phyloP scores from a whole-genome alignment of 768 basidiomycete species.

The Strobilomyces confusus region DNA sequence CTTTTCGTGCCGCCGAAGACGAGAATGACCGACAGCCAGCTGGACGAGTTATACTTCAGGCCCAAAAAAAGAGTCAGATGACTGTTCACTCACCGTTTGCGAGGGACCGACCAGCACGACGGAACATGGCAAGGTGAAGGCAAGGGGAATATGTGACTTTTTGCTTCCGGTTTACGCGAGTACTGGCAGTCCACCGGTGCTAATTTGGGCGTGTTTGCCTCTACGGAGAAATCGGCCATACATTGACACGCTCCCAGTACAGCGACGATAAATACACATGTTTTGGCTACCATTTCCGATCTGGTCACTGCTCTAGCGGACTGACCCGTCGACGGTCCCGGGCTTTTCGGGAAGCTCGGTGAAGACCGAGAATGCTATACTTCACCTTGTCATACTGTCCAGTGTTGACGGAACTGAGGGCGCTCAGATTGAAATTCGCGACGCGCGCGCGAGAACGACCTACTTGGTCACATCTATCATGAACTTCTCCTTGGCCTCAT shows the following conservation, averaged over 20 bases:
- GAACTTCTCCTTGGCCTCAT: conserved; percentile 67
- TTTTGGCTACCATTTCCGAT: conserved; percentile 11
- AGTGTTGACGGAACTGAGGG: conserved; percentile 55
- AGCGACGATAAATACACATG: conserved; percentile 1
- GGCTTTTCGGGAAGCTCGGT: conserved; percentile 70
- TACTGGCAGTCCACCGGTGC: conserved; percentile 20
- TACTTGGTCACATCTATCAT: conserved; percentile 72
- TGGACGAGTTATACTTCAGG: conserved; percentile 19
- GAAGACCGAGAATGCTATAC: conserved; percentile 65
- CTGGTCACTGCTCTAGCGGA: conserved; percentile 27
- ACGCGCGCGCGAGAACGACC: conserved; percentile 28
- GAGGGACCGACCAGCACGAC: conserved; percentile 57
- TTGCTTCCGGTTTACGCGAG: conserved; percentile 10
- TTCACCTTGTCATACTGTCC: conserved; percentile 79
- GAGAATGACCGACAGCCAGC: conserved; percentile 80
- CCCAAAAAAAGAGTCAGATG: background rate
- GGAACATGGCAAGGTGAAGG: conserved; percentile 41
- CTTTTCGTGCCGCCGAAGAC: conserved; percentile 64
- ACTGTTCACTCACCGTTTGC: conserved; percentile 41
- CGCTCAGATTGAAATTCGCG: background rate
- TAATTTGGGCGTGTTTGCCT: conserved; percentile 27
- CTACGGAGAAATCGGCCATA: background rate
- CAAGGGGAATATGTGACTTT: conserved; percentile 9
- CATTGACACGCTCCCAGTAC: conserved; percentile 1
- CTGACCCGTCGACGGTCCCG: conserved; percentile 53